Conservation (phyloP, 208 protist genomes). For the Porcisia hertigi region DNA sequence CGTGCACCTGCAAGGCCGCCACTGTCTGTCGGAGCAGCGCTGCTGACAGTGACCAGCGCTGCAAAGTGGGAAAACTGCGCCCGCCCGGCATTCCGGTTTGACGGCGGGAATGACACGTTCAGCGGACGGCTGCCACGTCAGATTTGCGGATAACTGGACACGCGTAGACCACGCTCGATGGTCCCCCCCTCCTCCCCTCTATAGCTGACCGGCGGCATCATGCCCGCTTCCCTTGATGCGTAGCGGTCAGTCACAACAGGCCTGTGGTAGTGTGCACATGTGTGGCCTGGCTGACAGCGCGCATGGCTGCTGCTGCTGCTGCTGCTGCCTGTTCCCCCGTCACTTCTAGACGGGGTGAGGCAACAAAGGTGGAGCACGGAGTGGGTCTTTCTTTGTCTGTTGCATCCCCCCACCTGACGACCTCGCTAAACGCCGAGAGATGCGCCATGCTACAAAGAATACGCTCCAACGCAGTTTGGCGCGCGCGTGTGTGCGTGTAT, state of each 20-base stretch:
- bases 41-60: background rate
- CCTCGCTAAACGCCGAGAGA: background rate
- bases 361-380: background rate
- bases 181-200: background rate
- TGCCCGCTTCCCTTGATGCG: background rate
- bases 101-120: background rate
- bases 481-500: too few species aligned
- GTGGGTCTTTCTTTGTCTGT: background rate
- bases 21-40: constrained; percentile 1
- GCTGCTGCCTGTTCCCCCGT: background rate
- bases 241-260: background rate
- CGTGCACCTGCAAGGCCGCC: constrained; percentile 4
- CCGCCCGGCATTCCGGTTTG: background rate
- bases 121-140: background rate
- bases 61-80: background rate
- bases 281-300: background rate
- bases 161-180: background rate
- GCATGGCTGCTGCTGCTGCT: too few species aligned
- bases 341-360: background rate
- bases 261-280: background rate
- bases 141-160: background rate
- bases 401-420: background rate
- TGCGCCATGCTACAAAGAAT: background rate
- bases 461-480: background rate
- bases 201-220: background rate